Evolutionary conservation across 148 eudicot genomes (phyloP), one percentile per base, ranked within the genome.

Genomic region (Suaeda aralocaspica): DNA sequence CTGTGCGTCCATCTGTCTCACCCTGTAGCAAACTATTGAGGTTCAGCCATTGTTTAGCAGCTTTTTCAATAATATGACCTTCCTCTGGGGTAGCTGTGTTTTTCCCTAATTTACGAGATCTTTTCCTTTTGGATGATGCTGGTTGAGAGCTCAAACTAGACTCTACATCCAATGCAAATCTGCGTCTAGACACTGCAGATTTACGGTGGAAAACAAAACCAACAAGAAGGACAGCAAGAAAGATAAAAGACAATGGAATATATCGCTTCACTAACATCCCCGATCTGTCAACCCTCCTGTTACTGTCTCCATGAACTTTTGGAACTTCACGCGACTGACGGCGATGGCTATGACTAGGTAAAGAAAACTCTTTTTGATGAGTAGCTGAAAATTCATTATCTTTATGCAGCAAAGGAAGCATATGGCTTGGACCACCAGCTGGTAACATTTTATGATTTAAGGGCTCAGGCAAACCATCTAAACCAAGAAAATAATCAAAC

Each of bases 91-190:
- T 73, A 24, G 74, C 46, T 24, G 71, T 18, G 69, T 26, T 78
- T 70, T 78, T 89, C 50, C 76, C 86, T 44, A 92, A 68, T 72
- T 82, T 92, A 28, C 92, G 87, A 78, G 73, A 42, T 77, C 80
- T 89, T 74, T 74, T 91, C 81, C 76, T 85, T 75, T 73, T 91
- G 14, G 90, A 74, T 71, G 84, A 76, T 36, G 60, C 44, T 53
- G 78, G 60, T 30, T 60, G 80, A 51, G 67, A 58, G 67, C 66
- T 82, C 71, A 79, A 45, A 33, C 68, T 74, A 51, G 77, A 56
- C 66, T 81, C 71, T 63, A 66, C 68, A 67, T 61, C 71, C 45
- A 65, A 56, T 51, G 72, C 66, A 29, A 16, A 39, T 13, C 65
- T 53, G 73, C 41, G 67, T 56, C 81, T 68, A 39, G 78, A 28